A percentile compares a stretch with the other conserved stretches of the same genome.
Evolutionary conservation across 768 basidiomycete genomes (phyloP).

Genomic region (Mycena albidolilacea): DNA sequence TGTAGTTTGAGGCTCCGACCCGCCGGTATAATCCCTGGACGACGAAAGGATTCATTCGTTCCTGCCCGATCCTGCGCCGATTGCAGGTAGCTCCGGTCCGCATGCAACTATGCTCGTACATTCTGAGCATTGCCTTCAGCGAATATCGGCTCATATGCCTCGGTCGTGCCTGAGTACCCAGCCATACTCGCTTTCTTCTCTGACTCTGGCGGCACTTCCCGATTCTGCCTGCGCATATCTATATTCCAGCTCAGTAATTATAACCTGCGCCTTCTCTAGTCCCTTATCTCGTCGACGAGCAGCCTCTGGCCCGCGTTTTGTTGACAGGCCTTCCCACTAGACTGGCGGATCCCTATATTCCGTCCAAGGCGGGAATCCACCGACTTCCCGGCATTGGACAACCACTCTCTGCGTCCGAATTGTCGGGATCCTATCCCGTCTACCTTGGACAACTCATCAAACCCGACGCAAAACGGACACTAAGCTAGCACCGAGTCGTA

Average conservation of each 20-base stretch:
- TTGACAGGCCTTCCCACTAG: neutral
- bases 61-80: too few relatives aligned
- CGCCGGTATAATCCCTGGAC: too few relatives aligned
- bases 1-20: too few relatives aligned
- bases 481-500: neutral
- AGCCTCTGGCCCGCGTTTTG: neutral
- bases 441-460: neutral
- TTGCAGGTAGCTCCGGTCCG: too few relatives aligned
- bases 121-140: neutral
- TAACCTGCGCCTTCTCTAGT: neutral
- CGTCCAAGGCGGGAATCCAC: neutral
- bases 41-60: too few relatives aligned
- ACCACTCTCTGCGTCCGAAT: neutral
- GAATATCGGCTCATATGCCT: neutral
- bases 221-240: neutral
- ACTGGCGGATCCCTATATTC: neutral
- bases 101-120: neutral
- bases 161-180: too few relatives aligned
- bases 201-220: neutral
- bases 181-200: neutral
- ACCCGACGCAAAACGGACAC: neutral
- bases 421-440: neutral
- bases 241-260: too few relatives aligned
- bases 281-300: neutral
- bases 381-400: neutral